A percentile compares a stretch with the other conserved stretches of the same genome.
phyloP scores from a whole-genome alignment of 1,284 basidiomycete genomes.

The Trametes polyzona region DNA sequence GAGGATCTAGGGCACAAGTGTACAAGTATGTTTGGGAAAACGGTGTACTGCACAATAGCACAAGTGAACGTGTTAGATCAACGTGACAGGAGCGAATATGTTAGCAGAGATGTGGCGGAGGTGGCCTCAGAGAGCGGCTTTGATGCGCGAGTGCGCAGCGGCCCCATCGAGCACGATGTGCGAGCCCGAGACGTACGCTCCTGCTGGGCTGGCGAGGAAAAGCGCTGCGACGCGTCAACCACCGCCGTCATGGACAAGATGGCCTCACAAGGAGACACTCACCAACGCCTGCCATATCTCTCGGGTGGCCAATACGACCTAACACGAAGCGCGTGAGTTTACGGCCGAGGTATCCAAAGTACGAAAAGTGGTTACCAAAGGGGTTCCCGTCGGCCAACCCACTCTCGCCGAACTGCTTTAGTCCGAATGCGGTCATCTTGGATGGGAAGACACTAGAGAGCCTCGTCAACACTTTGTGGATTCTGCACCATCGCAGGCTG shows the following conservation, averaged over 20 bases:
- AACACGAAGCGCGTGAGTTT: constrained; percentile 1
- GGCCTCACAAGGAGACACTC: constrained; percentile 4
- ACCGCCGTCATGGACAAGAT: too few species aligned
- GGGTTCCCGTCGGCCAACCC: constrained; percentile 58
- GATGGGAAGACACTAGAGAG: constrained; percentile 73
- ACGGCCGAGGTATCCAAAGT: neutral
- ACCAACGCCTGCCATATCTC: constrained; percentile 77
- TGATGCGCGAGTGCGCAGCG: constrained; percentile 22
- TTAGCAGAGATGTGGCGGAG: too few species aligned
- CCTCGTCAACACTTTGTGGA: neutral
- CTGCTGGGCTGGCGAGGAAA: constrained; percentile 74
- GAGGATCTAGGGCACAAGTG: neutral
- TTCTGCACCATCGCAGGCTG: neutral
- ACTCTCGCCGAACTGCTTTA: constrained; percentile 62
- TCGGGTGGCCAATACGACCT: constrained; percentile 71
- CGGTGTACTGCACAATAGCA: too few species aligned
- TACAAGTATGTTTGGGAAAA: constrained; percentile 6
- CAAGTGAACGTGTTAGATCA: too few species aligned
- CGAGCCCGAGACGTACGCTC: constrained; percentile 74
- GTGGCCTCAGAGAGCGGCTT: constrained; percentile 18
- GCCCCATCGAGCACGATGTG: constrained; percentile 78
- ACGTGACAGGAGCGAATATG: too few species aligned
- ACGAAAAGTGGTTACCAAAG: constrained; percentile 52
- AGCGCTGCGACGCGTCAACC: too few species aligned
- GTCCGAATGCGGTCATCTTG: constrained; percentile 84